Conservation (phyloP, 495 filamentous ascomycete species). For the Elasticomyces elasticus region DNA sequence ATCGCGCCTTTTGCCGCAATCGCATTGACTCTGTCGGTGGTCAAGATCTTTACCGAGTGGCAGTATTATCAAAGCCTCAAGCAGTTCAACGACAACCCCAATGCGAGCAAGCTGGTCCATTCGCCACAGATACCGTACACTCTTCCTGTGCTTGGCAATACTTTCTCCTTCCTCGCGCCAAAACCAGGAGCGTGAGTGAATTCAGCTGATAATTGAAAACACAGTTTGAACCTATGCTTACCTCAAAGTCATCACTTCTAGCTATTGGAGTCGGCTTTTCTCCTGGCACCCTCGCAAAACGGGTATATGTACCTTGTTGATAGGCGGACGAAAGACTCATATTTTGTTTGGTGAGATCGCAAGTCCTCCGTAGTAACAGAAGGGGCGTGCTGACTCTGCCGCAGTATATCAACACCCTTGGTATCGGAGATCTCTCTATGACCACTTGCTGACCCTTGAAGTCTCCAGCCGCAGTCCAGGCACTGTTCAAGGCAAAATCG, state of each 20-base stretch:
- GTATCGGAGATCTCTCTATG: too few species aligned
- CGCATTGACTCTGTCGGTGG: neutral
- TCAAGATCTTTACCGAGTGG: slow-evolving; percentile 6
- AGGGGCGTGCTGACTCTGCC: too few species aligned
- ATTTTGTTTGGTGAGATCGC: slow-evolving; percentile 14
- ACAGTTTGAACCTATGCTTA: slow-evolving; percentile 4
- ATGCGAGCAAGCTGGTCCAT: neutral
- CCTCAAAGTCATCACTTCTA: too few species aligned
- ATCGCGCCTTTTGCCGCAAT: neutral
- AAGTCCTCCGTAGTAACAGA: too few species aligned
- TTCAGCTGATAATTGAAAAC: too few species aligned
- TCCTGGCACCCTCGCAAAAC: slow-evolving; percentile 10
- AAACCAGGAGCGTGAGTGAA: slow-evolving; percentile 10
- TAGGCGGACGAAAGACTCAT: slow-evolving; percentile 18
- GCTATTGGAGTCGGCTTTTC: slow-evolving; percentile 23
- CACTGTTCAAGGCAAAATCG: slow-evolving; percentile 15
- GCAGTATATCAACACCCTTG: neutral
- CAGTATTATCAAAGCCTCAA: slow-evolving; percentile 7
- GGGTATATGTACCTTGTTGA: slow-evolving; percentile 20
- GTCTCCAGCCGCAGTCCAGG: slow-evolving; percentile 15
- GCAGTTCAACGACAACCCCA: slow-evolving; percentile 1
- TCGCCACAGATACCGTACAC: slow-evolving; percentile 24
- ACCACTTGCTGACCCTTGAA: neutral
- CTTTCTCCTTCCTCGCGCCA: slow-evolving; percentile 10
- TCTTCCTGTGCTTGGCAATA: slow-evolving; percentile 22